Conservation (phyloP, 1,284 basidiomycete species). For the Papiliotrema laurentii region DNA sequence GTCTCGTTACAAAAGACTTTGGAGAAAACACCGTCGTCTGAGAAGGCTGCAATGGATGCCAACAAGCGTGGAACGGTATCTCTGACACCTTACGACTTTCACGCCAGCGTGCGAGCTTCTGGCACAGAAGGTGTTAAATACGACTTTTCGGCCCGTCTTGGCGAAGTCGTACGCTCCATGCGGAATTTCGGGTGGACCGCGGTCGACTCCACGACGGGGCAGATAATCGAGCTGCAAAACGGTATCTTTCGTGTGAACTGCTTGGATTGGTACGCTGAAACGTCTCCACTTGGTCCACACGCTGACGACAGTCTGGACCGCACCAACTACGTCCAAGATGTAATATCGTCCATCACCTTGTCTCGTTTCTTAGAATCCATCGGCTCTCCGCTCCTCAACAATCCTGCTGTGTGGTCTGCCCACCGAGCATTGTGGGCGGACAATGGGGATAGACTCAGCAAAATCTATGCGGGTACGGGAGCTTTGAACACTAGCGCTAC, state of each 20-base stretch:
- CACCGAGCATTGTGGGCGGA: slow-evolving; percentile 97
- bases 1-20: slow-evolving; percentile 51
- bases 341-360: slow-evolving; percentile 71
- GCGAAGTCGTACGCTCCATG: slow-evolving; percentile 60
- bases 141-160: slow-evolving; percentile 68
- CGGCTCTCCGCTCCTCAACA: slow-evolving; percentile 24
- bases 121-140: slow-evolving; percentile 82
- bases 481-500: slow-evolving; percentile 94
- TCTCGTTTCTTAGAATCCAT: slow-evolving; percentile 51
- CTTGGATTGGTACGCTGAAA: slow-evolving; percentile 73
- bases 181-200: slow-evolving; percentile 83
- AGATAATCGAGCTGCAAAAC: slow-evolving; percentile 73
- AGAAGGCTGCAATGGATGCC: slow-evolving; percentile 26
- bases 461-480: slow-evolving; percentile 94
- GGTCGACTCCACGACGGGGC: slow-evolving; percentile 61
- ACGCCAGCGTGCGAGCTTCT: slow-evolving; percentile 70
- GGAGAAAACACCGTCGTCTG: slow-evolving; percentile 58
- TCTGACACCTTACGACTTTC: slow-evolving; percentile 93
- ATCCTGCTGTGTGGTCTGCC: slow-evolving; percentile 65
- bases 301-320: slow-evolving; percentile 68
- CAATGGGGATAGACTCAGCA: slow-evolving; percentile 81
- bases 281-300: slow-evolving; percentile 2
- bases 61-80: slow-evolving; percentile 23
- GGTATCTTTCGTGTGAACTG: slow-evolving; percentile 95
- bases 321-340: slow-evolving; percentile 97